Percentiles rank a stretch among this genome's conserved stretches.
These are phyloP conservation scores for Lachnellula arida DNA, from an alignment of 2,329 filamentous ascomycete species.

Conservation along the genomic window DNA sequence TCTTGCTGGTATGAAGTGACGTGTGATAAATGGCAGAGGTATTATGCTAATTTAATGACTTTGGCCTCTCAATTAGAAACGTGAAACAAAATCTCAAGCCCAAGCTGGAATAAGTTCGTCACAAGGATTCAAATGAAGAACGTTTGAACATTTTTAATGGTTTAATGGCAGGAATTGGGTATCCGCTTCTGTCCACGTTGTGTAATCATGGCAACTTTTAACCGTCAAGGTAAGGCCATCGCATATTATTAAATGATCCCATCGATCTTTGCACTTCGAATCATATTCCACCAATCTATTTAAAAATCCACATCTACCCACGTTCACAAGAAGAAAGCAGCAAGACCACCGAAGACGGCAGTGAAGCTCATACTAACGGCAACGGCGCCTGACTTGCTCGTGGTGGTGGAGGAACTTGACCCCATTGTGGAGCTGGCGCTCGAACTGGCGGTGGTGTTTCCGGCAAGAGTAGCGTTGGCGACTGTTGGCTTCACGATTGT, in stretches of 20 bases:
- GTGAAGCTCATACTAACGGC: slow-evolving; percentile 15
- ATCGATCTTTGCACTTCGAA: neutral
- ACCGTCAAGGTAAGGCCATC: neutral
- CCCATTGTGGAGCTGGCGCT: neutral
- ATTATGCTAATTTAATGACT: too few species aligned
- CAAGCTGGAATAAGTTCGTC: too few species aligned
- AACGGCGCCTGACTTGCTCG: slow-evolving; percentile 11
- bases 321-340: slow-evolving; percentile 18
- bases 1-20: too few species aligned
- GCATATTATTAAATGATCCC: neutral
- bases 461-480: slow-evolving; percentile 10
- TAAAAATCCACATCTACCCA: neutral
- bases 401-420: slow-evolving; percentile 3
- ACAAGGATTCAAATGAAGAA: too few species aligned
- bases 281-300: neutral
- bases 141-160: too few species aligned
- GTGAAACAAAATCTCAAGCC: too few species aligned
- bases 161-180: too few species aligned
- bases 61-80: too few species aligned
- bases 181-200: too few species aligned
- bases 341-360: slow-evolving; percentile 16
- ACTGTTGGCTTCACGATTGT: slow-evolving; percentile 10
- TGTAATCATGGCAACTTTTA: neutral
- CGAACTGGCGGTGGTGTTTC: slow-evolving; percentile 1
- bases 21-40: too few species aligned